phyloP scores from a whole-genome alignment of 2,329 filamentous ascomycete genomes.

The Monosporascus cannonballus region DNA sequence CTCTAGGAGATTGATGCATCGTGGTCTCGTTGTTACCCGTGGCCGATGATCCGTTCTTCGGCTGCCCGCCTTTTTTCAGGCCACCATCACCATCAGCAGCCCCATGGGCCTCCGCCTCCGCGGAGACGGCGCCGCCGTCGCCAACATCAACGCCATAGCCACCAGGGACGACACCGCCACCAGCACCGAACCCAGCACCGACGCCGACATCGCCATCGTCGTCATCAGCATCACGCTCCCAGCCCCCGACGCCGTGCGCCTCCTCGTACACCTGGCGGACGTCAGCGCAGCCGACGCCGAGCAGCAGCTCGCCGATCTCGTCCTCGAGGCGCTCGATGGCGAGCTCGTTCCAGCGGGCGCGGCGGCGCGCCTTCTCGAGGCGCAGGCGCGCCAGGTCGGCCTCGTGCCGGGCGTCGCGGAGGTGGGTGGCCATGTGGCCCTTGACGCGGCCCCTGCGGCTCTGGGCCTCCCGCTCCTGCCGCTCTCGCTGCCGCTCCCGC shows the following conservation, averaged over 20 bases:
- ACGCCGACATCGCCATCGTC: no score
- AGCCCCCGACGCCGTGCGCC: not conserved
- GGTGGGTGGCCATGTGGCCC: constrained; percentile 6
- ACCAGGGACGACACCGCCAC: no score
- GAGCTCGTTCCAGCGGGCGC: constrained; percentile 3
- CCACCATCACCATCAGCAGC: no score
- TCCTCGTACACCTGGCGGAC: not conserved
- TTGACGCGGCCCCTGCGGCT: constrained; percentile 4
- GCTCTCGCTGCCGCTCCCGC: not conserved
- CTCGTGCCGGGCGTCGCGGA: constrained; percentile 6
- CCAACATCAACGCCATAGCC: no score
- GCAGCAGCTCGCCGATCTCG: not conserved
- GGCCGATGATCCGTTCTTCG: no score
- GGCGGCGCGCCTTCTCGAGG: not conserved
- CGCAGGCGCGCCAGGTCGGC: constrained; percentile 5
- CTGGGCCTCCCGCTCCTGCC: constrained; percentile 2
- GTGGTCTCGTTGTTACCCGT: no score
- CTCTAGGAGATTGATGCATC: no score
- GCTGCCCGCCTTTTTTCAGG: no score
- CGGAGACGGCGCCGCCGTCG: no score
- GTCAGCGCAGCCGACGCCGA: not conserved
- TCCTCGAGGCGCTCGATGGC: not conserved
- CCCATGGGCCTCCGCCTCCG: no score
- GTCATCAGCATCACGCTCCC: no score
- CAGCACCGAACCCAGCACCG: no score